These are phyloP conservation scores for Geoglossum cookeanum DNA, from an alignment of 2,329 filamentous ascomycete species.

Conservation along the genomic window DNA sequence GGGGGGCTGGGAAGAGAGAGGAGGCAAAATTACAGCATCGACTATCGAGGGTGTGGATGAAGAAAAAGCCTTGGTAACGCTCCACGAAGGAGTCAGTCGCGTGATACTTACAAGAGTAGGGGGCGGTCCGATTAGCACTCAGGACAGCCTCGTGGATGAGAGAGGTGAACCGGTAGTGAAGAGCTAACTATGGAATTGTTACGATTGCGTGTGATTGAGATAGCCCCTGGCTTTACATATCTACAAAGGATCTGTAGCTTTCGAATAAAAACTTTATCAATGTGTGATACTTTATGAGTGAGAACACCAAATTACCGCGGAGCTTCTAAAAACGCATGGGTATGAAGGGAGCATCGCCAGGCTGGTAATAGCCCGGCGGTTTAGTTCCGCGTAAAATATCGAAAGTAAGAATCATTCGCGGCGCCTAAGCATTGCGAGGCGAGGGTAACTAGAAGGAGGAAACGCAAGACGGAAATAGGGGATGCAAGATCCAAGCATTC, in stretches of 20 bases:
- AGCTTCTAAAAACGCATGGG: neutral
- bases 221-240: neutral
- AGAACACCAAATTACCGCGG: neutral
- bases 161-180: constrained; percentile 25
- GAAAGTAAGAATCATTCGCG: neutral
- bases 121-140: constrained; percentile 65
- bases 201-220: neutral
- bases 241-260: neutral
- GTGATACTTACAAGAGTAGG: constrained; percentile 87
- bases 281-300: neutral
- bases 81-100: constrained; percentile 66
- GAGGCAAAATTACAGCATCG: constrained; percentile 32
- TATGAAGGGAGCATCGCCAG: neutral
- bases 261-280: neutral
- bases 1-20: constrained; percentile 55
- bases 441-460: neutral
- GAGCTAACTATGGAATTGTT: neutral
- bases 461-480: neutral
- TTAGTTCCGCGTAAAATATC: neutral
- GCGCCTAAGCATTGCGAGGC: neutral
- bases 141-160: constrained; percentile 56
- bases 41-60: constrained; percentile 40
- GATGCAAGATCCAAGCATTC: neutral
- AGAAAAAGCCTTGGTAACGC: constrained; percentile 38
- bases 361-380: neutral